Evolutionary conservation across 2,329 filamentous ascomycete species (phyloP).

Genomic region (Talaromyces islandicus): DNA sequence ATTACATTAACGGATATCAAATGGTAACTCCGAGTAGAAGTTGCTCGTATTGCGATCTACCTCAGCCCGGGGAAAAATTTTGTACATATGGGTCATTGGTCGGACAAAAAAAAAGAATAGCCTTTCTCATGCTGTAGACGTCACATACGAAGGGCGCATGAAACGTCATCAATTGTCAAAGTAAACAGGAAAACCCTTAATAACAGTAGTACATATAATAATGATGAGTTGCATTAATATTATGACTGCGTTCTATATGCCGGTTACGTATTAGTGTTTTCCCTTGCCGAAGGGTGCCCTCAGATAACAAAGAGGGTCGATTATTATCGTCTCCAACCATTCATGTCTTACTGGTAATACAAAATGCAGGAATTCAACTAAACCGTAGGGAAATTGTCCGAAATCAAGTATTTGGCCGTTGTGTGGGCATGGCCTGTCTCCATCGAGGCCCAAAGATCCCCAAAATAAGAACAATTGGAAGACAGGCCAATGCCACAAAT

Average conservation of each 20-base stretch:
- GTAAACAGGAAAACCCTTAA: neutral
- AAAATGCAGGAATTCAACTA: neutral
- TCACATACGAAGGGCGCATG: neutral
- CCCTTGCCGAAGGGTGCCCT: neutral
- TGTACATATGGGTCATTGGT: too few relatives aligned
- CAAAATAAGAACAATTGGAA: neutral
- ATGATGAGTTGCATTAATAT: neutral
- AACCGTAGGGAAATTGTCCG: too few relatives aligned
- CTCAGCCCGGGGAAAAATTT: neutral
- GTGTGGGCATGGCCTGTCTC: constrained; percentile 3
- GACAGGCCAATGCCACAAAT: constrained; percentile 1
- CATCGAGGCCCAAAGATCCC: neutral
- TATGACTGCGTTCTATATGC: neutral
- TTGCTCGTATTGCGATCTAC: neutral
- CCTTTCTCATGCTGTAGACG: neutral
- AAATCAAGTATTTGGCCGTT: neutral
- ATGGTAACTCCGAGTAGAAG: neutral
- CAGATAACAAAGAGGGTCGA: neutral
- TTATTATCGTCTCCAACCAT: neutral
- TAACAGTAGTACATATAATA: neutral
- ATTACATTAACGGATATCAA: neutral
- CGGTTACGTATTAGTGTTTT: neutral
- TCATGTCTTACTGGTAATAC: neutral
- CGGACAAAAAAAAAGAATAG: too few relatives aligned
- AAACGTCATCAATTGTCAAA: neutral